phyloP scores from a whole-genome alignment of 2,329 filamentous ascomycete species.

The Lasiodiplodia theobromae region DNA sequence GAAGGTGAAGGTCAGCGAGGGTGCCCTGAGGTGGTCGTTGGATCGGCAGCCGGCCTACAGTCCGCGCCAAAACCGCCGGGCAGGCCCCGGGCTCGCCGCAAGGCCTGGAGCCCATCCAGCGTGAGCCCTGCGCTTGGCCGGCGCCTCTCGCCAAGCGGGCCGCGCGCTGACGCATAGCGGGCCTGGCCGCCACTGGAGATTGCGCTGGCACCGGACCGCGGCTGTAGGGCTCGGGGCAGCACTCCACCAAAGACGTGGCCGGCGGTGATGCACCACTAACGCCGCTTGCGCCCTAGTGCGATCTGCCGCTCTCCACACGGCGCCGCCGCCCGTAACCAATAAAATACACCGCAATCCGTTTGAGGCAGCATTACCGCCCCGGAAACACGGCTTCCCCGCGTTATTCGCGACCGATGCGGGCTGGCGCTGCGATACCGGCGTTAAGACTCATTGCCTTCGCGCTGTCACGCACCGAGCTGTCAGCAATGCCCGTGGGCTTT shows the following conservation, averaged over 20 bases:
- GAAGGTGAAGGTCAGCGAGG: slow-evolving; percentile 22
- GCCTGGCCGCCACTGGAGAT: slow-evolving; percentile 21
- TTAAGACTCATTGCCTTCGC: background rate
- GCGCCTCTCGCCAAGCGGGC: slow-evolving; percentile 19
- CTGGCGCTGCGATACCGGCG: slow-evolving; percentile 22
- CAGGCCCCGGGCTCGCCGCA: slow-evolving; percentile 12
- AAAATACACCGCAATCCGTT: slow-evolving; percentile 8
- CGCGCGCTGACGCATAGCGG: slow-evolving; percentile 25
- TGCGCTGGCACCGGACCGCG: slow-evolving; percentile 5
- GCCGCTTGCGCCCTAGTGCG: background rate
- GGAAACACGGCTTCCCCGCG: slow-evolving; percentile 4
- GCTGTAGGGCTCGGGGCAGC: slow-evolving; percentile 10
- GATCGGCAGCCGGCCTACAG: slow-evolving; percentile 26
- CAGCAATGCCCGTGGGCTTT: background rate
- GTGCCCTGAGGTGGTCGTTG: slow-evolving; percentile 26
- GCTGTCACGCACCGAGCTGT: background rate
- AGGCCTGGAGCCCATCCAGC: slow-evolving; percentile 9
- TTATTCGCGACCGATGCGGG: background rate
- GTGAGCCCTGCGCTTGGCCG: slow-evolving; percentile 17
- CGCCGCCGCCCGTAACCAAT: background rate
- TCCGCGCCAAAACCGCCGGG: slow-evolving; percentile 24
- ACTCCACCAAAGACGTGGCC: slow-evolving; percentile 13
- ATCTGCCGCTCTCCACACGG: slow-evolving; percentile 15
- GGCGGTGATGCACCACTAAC: slow-evolving; percentile 15
- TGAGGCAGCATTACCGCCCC: slow-evolving; percentile 15